Conservation (phyloP, 2,329 filamentous ascomycete genomes). For the Microsporum canis region DNA sequence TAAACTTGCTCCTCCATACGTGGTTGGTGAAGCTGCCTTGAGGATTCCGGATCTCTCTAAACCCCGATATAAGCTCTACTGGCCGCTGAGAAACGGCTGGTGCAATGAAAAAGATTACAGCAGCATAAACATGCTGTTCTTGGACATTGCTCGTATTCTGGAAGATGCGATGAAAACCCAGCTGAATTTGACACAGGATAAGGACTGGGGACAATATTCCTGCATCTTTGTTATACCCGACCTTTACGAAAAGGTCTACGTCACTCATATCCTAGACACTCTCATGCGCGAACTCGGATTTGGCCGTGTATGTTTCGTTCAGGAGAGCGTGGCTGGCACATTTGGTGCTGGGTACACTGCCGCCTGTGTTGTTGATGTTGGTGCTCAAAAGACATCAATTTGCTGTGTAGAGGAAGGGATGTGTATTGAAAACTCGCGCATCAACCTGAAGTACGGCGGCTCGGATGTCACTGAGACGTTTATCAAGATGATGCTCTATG, state of each 20-base stretch:
- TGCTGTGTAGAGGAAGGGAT: slow-evolving; percentile 96
- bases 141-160: slow-evolving; percentile 78
- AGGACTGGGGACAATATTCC: slow-evolving; percentile 79
- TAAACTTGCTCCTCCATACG: slow-evolving; percentile 57
- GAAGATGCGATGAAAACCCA: slow-evolving; percentile 81
- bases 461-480: slow-evolving; percentile 89
- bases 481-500: slow-evolving; percentile 94
- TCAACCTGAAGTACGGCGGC: slow-evolving; percentile 91
- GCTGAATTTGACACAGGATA: slow-evolving; percentile 63
- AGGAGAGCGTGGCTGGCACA: slow-evolving; percentile 87
- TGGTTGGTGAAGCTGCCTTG: slow-evolving; percentile 70
- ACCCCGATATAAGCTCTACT: slow-evolving; percentile 83
- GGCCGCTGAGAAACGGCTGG: slow-evolving; percentile 78
- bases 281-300: slow-evolving; percentile 86
- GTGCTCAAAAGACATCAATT: slow-evolving; percentile 93
- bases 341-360: slow-evolving; percentile 93
- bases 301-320: slow-evolving; percentile 79
- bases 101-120: slow-evolving; percentile 84
- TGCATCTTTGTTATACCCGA: slow-evolving; percentile 97
- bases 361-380: slow-evolving; percentile 90
- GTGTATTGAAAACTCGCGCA: slow-evolving; percentile 82
- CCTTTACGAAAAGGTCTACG: slow-evolving; percentile 87
- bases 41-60: slow-evolving; percentile 81
- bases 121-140: slow-evolving; percentile 65
- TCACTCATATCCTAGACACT: slow-evolving; percentile 72